Evolutionary conservation across 1,284 basidiomycete species (phyloP), one percentile per base, ranked within the genome.

Genomic region (Neonothopanus nambi): DNA sequence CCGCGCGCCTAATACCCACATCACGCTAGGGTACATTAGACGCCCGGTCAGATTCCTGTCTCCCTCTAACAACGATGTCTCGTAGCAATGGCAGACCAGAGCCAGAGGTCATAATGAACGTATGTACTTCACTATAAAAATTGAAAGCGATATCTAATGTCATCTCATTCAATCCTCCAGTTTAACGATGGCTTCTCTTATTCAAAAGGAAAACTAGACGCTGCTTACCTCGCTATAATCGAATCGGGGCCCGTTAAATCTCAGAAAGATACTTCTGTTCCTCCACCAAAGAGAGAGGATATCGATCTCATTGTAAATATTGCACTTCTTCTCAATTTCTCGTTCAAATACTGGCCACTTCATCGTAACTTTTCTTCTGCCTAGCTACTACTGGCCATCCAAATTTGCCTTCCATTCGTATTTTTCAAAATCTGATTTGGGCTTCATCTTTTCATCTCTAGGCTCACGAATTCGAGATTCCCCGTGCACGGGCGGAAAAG

Each of bases 21-120:
- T n/a, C n/a, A n/a, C n/a, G n/a, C n/a, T n/a, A 33, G 9, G 30
- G 30, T 11, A 28, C 5, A 28, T 5, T 11, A 28, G 30, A 33
- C 30, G 30, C 30, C 8, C 8, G n/a, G 30, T 28, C 30, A 33
- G 13, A 33, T 11, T 9, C 30, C 13, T 33, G 9, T 33, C 30
- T 33, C 30, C 11, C 11, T 28, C 30, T 11, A 28, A 28, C 30
- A 26, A 54, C 53, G 40, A 65, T 66, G 60, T 61, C 62, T n/a
- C 46, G 60, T 67, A 67, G 53, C 52, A 82, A 85, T 63, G 84
- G 83, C 33, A 73, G 82, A 47, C 78, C 77, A 59, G 82, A 86
- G 60, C 76, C 84, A 45, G 85, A 88, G 60, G 84, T 88, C 45
- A 87, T 87, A 56, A 74, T 82, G 52, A 84, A 82, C 63, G 84